Evolutionary conservation across 2,329 filamentous ascomycete species (phyloP).

Genomic region (Pseudocercospora fuligena): DNA sequence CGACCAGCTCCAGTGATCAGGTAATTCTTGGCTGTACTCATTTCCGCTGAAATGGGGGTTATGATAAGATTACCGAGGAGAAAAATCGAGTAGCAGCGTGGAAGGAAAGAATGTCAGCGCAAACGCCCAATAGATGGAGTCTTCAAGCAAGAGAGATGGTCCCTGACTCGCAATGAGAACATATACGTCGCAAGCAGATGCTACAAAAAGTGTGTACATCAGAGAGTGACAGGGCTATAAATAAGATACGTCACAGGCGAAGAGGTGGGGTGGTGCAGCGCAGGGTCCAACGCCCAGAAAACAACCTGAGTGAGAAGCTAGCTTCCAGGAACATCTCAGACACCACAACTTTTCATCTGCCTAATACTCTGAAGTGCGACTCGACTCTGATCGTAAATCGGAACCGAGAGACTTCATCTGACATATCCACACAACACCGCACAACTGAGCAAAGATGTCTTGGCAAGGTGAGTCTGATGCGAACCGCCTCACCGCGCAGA

Average conservation of each 20-base stretch:
- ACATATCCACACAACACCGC: constrained; percentile 6
- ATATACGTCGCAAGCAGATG: not conserved
- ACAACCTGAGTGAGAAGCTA: not conserved
- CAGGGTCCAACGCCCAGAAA: not conserved
- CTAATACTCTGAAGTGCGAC: not conserved
- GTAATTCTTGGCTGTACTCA: constrained; percentile 44
- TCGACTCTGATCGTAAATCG: not conserved
- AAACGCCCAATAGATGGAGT: too few relatives aligned
- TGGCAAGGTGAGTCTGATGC: constrained; percentile 67
- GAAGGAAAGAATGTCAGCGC: too few relatives aligned
- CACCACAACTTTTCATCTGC: not conserved
- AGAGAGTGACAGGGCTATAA: too few relatives aligned
- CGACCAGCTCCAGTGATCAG: constrained; percentile 46
- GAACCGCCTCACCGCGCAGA: constrained; percentile 19
- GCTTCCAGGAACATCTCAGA: not conserved
- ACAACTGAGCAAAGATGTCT: constrained; percentile 60
- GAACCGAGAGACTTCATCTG: not conserved
- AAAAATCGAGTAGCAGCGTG: too few relatives aligned
- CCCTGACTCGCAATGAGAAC: not conserved
- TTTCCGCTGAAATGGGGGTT: not conserved
- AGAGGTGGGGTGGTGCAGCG: not conserved
- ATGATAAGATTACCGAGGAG: not conserved
- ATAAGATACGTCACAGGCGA: not conserved
- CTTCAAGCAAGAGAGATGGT: not conserved
- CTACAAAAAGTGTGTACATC: not conserved